Base-by-base conservation (phyloP, 1,284 basidiomycete genomes). In the Melampsora abietis-canadensis region DNA sequence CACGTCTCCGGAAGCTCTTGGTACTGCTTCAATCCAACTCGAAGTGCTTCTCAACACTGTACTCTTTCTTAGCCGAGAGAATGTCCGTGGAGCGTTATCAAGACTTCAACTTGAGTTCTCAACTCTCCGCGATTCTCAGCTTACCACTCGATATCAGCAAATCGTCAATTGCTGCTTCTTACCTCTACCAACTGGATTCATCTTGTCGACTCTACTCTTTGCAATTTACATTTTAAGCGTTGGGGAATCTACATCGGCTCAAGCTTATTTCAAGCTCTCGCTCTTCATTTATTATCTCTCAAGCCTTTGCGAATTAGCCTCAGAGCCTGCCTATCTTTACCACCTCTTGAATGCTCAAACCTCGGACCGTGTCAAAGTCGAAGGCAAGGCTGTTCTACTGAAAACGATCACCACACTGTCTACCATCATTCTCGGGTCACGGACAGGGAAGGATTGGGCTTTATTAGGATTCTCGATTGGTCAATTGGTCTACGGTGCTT, bases 61-160 rank as follows among this genome's bases (percentile, higher is more conserved):
- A 78, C 85, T 98, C 48, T 96, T 98, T 81, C 85, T 98, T 7
- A 90, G 90, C 37, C 85, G 95, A 12, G 96, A 98, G 82, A 94
- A 94, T 4, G 87, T 98, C 12, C 86, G 94, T 47, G 92, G 90
- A 81, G 89, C 90, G 6, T 85, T 95, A 1, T 84, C 94, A 31
- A 78, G 78, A 24, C 61, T 76, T 76, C 57, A 24, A 19, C 34
- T 14, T 82, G 87, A 7, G 80, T 67, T 60, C 44, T 24, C 60
- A 46, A 21, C 8, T 40, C 10, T 51, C 17, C 27, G 17, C 1
- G 27, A 47, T 12, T 27, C 37, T 17, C 15, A 46, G 2, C 21
- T 21, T 27, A 77, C 27, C 69, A 57, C 48, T 51, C 57, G 74
- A 30, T 46, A 62, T 64, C 59, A 75, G 51, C 44, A 75, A 44